Evolutionary conservation across 441 rosid species (phyloP).

Genomic region (Geranium incanum): DNA sequence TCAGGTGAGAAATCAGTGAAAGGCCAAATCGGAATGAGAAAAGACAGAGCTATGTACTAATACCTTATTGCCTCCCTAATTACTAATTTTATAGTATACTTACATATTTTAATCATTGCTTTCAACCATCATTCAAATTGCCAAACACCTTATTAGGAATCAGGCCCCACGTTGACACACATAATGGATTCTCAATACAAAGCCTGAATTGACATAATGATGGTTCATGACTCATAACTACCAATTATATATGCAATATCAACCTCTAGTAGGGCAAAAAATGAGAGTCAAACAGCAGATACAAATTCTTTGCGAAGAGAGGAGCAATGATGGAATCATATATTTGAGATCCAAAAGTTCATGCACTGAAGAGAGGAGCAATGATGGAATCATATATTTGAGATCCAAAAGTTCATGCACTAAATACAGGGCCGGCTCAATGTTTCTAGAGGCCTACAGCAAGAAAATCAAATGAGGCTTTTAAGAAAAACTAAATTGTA

Average conservation of each 20-base stretch:
- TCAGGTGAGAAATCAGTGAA: slow-evolving; percentile 1
- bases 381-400: neutral
- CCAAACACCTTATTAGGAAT: neutral
- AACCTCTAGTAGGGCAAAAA: neutral
- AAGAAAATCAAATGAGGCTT: no score
- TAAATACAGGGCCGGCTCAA: no score
- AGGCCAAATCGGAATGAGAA: neutral
- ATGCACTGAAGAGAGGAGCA: neutral
- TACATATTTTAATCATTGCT: neutral
- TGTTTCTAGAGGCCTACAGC: no score
- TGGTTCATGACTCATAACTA: slow-evolving; percentile 5
- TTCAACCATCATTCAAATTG: neutral
- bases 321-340: neutral
- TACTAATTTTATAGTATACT: neutral
- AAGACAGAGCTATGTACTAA: neutral
- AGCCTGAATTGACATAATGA: neutral
- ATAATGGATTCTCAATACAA: neutral
- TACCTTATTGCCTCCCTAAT: neutral
- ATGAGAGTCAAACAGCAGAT: slow-evolving; percentile 1
- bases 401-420: neutral
- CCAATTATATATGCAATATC: neutral
- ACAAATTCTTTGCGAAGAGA: neutral
- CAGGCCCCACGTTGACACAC: slow-evolving; percentile 1
- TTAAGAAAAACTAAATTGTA: no score
- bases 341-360: neutral